Evolutionary conservation across 2,329 filamentous ascomycete genomes (phyloP), one percentile per base, ranked within the genome.

Genomic region (Dothideomycetes sp.): DNA sequence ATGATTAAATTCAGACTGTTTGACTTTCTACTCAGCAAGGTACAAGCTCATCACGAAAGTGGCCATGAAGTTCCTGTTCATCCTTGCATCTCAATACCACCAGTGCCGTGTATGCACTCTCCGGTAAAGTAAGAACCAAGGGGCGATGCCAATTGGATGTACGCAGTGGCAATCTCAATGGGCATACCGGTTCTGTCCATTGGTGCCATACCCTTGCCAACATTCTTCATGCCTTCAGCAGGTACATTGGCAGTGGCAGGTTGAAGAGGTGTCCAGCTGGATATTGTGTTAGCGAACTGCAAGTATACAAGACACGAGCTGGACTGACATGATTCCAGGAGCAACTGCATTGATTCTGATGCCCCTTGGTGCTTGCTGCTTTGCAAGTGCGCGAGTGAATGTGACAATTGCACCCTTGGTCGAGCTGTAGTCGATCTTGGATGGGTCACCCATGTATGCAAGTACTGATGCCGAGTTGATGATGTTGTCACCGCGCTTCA

Each of bases 351-450:
- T 76, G 31, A 76, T 73, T 1, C 72, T 61, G 39, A 78, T 78
- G 2, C 74, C 74, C 49, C 70, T 73, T 1, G 67, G 60, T 12
- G 68, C 60, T 4, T 76, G 57, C 41, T 76, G 68, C 45, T 70
- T 63, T 0, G 71, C 64, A 28, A 78, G 55, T 3, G 70, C 61
- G 12, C 66, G 60, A 1, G 73, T 77, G 48, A 78, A 77, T 0
- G 68, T 67, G 2, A 67, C 63, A 43, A 78, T 74, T 18, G 73
- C 73, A 7, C 71, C 74, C 50, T 79, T 78, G 5, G 72, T 76
- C 7, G 71, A 58, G 2, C 68, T 62, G 48, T 77, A 78, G 52
- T 78, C 74, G 1, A 76, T 55, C 15, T 48, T 43, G 17, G 48
- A 45, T 4, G 53, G 53, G 45, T 53, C 71, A 1, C 73, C 73